phyloP scores from a whole-genome alignment of 1,284 basidiomycete species.

The Abortiporus biennis region DNA sequence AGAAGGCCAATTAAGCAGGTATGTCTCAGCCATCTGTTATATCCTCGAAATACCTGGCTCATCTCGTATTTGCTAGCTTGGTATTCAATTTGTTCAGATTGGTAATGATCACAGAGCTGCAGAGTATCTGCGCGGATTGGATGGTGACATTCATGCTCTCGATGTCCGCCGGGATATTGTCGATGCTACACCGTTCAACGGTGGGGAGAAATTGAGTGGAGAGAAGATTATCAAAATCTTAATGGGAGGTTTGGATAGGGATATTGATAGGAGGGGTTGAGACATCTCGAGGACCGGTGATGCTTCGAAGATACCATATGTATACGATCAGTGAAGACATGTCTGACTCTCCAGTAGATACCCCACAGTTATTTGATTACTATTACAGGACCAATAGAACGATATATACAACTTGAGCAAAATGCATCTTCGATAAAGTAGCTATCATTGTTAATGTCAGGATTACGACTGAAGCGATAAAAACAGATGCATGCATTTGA shows the following conservation, averaged over 20 bases:
- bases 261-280: conserved; percentile 38
- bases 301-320: no score
- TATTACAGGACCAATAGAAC: no score
- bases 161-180: conserved; percentile 45
- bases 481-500: no score
- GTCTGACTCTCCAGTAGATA: no score
- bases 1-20: conserved; percentile 52
- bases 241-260: conserved; percentile 51
- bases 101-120: conserved; percentile 39
- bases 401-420: no score
- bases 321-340: no score
- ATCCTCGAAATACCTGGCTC: neutral
- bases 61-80: conserved; percentile 29
- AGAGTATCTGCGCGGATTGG: conserved; percentile 33
- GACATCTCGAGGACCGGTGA: no score
- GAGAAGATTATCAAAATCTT: conserved; percentile 47
- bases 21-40: conserved; percentile 3
- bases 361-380: no score
- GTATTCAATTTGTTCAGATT: conserved; percentile 61
- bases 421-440: no score
- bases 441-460: no score
- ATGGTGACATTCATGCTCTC: conserved; percentile 23
- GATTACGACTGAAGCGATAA: no score
- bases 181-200: conserved; percentile 48
- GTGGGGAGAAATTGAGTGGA: conserved; percentile 30